Conservation (phyloP, 1,284 basidiomycete genomes). For the Erythrobasidium hasegawianum region DNA sequence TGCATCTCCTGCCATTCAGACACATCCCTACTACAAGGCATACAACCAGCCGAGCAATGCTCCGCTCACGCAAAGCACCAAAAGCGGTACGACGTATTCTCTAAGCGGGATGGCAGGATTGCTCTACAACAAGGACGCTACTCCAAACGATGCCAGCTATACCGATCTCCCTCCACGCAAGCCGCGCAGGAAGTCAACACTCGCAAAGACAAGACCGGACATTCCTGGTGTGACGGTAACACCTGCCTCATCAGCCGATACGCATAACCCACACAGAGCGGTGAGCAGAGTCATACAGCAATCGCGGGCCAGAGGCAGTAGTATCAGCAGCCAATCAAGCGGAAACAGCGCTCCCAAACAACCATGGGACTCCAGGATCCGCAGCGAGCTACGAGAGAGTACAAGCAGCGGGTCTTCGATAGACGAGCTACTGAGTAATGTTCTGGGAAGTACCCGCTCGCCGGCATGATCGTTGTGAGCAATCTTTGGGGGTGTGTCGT, state of each 20-base stretch:
- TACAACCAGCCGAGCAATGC: background rate
- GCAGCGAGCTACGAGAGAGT: slow-evolving; percentile 14
- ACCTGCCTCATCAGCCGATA: slow-evolving; percentile 8
- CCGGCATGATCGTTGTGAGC: slow-evolving; percentile 3
- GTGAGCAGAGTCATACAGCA: slow-evolving; percentile 22
- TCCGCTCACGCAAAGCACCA: slow-evolving; percentile 1
- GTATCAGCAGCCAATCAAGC: slow-evolving; percentile 14
- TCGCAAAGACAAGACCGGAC: slow-evolving; percentile 12
- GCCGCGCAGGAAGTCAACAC: slow-evolving; percentile 22
- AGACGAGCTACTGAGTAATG: slow-evolving; percentile 19
- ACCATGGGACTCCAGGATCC: background rate
- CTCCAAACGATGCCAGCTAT: background rate
- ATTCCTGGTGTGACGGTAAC: background rate
- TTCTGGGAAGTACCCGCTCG: slow-evolving; percentile 18
- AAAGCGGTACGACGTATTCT: slow-evolving; percentile 31
- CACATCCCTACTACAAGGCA: background rate
- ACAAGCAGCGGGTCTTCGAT: slow-evolving; percentile 18
- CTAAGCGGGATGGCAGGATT: slow-evolving; percentile 24
- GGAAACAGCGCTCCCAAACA: background rate
- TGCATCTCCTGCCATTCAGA: slow-evolving; percentile 1
- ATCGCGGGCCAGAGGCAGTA: slow-evolving; percentile 23
- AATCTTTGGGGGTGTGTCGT: background rate
- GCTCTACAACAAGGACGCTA: slow-evolving; percentile 9
- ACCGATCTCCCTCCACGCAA: slow-evolving; percentile 20
- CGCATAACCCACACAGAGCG: slow-evolving; percentile 25